These are phyloP conservation scores for Fusarium euwallaceae DNA, from an alignment of 2,329 filamentous ascomycete genomes.

Conservation along the genomic window DNA sequence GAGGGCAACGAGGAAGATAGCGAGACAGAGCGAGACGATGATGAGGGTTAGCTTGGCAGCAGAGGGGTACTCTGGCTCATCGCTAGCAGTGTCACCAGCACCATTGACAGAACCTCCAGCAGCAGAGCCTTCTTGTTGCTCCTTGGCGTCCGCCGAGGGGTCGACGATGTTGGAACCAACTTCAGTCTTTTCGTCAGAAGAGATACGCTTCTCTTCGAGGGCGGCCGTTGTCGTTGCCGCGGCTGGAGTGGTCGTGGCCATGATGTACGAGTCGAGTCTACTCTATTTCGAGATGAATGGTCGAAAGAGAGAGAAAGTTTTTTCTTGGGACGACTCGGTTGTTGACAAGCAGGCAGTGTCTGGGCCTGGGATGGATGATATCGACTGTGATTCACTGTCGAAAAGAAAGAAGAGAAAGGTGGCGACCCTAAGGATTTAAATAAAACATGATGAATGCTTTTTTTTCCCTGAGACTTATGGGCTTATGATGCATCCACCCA, in stretches of 20 bases:
- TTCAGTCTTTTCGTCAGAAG: slow-evolving; percentile 50
- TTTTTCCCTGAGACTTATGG: neutral
- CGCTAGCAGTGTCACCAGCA: neutral
- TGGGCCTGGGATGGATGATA: neutral
- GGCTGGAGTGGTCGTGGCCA: slow-evolving; percentile 30
- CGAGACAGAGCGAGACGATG: slow-evolving; percentile 59
- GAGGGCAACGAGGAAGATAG: slow-evolving; percentile 64
- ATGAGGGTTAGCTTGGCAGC: slow-evolving; percentile 57
- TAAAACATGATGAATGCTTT: neutral
- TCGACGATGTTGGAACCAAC: slow-evolving; percentile 45
- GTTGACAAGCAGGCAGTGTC: neutral
- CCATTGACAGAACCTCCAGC: neutral
- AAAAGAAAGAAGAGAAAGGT: neutral
- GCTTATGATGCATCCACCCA: neutral
- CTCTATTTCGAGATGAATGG: neutral
- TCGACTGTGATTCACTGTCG: neutral
- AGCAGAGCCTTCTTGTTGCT: slow-evolving; percentile 27
- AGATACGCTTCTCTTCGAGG: slow-evolving; percentile 44
- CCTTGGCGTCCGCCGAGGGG: slow-evolving; percentile 21
- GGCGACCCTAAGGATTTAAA: slow-evolving; percentile 1
- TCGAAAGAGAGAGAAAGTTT: neutral
- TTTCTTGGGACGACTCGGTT: neutral
- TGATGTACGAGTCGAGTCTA: slow-evolving; percentile 3
- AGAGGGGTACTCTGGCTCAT: slow-evolving; percentile 53
- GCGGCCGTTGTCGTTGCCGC: slow-evolving; percentile 31